A percentile compares a stretch with the other conserved stretches of the same genome.
These are phyloP conservation scores for Firmiana major DNA, from an alignment of 345 rosid genomes.

Conservation along the genomic window DNA sequence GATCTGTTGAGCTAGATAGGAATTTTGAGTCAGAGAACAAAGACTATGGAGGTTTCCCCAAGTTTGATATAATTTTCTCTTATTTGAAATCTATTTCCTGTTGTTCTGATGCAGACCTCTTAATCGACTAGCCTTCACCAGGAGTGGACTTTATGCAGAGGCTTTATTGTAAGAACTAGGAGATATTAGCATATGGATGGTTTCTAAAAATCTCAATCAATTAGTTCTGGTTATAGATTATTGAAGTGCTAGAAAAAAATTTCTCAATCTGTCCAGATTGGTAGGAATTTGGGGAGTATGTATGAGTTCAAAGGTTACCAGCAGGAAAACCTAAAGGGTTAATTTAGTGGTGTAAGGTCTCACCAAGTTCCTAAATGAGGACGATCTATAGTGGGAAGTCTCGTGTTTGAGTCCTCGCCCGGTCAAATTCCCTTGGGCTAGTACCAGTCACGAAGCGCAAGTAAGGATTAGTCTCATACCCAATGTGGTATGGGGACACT, in stretches of 20 bases:
- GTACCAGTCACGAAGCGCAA: no score
- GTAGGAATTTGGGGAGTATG: not conserved
- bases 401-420: no score
- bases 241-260: not conserved
- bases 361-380: no score
- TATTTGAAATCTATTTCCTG: not conserved
- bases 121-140: not conserved
- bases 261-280: not conserved
- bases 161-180: not conserved
- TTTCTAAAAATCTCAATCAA: not conserved
- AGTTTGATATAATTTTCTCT: not conserved
- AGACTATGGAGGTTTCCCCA: slow-evolving; percentile 57
- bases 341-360: no score
- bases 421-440: no score
- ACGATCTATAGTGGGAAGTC: no score
- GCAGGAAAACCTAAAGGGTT: no score
- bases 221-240: not conserved
- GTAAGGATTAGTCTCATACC: no score
- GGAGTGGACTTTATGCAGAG: not conserved
- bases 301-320: not conserved
- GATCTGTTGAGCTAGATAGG: slow-evolving; percentile 70
- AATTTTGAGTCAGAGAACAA: slow-evolving; percentile 59
- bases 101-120: slow-evolving; percentile 6
- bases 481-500: no score
- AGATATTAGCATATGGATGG: not conserved